Percentiles rank a stretch among this genome's conserved stretches.
Evolutionary conservation across 805 yeast genomes (phyloP).

Genomic region (Zygoascus tannicola): DNA sequence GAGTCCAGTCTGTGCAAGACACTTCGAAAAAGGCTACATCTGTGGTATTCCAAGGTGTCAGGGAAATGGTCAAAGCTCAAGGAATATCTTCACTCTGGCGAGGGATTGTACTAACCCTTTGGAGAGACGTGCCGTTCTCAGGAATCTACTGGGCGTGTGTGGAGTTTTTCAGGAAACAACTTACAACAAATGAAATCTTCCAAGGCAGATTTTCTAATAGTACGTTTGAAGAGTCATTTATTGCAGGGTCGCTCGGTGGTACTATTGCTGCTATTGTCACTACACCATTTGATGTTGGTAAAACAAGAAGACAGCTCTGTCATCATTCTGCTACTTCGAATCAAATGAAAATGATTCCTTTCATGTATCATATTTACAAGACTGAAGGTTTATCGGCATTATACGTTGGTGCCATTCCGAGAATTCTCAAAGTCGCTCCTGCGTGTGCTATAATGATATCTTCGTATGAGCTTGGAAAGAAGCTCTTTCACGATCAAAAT

Average conservation of each 20-base stretch:
- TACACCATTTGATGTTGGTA: constrained; percentile 96
- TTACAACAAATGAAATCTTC: constrained; percentile 17
- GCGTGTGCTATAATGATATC: constrained; percentile 98
- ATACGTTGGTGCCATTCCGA: constrained; percentile 80
- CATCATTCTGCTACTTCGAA: constrained; percentile 25
- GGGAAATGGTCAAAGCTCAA: constrained; percentile 38
- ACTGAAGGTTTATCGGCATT: constrained; percentile 75
- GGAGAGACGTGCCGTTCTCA: constrained; percentile 97
- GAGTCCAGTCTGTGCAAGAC: constrained; percentile 47
- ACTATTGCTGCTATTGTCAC: constrained; percentile 76
- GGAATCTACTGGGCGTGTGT: constrained; percentile 91
- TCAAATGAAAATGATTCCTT: constrained; percentile 50
- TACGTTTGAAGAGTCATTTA: constrained; percentile 37
- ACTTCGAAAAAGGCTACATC: constrained; percentile 18
- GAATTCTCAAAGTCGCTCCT: constrained; percentile 88
- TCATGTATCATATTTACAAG: constrained; percentile 50
- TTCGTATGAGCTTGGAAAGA: constrained; percentile 82
- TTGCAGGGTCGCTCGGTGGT: constrained; percentile 81
- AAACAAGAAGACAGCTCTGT: constrained; percentile 78
- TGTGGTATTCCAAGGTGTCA: constrained; percentile 41
- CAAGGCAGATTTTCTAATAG: constrained; percentile 14
- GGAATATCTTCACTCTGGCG: constrained; percentile 67
- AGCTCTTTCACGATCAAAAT: constrained; percentile 29
- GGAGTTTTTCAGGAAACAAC: constrained; percentile 40
- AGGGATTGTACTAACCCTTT: constrained; percentile 78